phyloP scores from a whole-genome alignment of 768 basidiomycete species.

The Lentinula detonsa region DNA sequence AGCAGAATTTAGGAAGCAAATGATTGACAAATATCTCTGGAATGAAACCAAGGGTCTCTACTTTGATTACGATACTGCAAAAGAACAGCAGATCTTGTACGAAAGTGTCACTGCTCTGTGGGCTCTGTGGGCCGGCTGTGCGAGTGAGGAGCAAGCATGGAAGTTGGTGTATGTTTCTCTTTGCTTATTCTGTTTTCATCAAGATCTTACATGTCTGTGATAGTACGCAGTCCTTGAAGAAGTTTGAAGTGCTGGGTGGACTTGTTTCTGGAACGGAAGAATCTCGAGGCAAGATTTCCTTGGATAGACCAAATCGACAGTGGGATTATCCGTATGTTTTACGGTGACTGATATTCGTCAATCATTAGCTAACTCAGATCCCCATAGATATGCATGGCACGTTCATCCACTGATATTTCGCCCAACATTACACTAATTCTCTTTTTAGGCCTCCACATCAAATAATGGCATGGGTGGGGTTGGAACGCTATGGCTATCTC shows the following conservation, averaged over 20 bases:
- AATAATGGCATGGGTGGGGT: conserved; percentile 97
- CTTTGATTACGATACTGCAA: conserved; percentile 93
- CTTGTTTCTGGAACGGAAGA: conserved; percentile 96
- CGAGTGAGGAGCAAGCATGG: conserved; percentile 93
- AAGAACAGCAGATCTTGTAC: conserved; percentile 88
- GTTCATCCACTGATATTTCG: conserved; percentile 10
- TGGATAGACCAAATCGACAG: conserved; percentile 95
- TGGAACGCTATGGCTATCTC: conserved; percentile 92
- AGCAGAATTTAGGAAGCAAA: conserved; percentile 73
- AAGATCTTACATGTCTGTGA: conserved; percentile 13
- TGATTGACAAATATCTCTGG: conserved; percentile 95
- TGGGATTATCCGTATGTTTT: conserved; percentile 92
- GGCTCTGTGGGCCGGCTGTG: conserved; percentile 97
- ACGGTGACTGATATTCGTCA: neutral
- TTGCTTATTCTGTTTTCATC: conserved; percentile 2
- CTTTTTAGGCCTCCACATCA: conserved; percentile 83
- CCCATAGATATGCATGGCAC: conserved; percentile 61
- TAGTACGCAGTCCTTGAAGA: conserved; percentile 82
- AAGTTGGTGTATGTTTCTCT: conserved; percentile 72
- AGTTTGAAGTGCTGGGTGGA: conserved; percentile 95
- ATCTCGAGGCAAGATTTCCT: conserved; percentile 90
- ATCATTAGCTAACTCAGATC: conserved; percentile 10
- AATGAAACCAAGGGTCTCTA: conserved; percentile 92
- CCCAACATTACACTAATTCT: conserved; percentile 9
- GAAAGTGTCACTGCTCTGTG: conserved; percentile 97